Percentiles rank a stretch among this genome's conserved stretches.
phyloP scores from a whole-genome alignment of 139 green algal species.

The Chlorella sp. region DNA sequence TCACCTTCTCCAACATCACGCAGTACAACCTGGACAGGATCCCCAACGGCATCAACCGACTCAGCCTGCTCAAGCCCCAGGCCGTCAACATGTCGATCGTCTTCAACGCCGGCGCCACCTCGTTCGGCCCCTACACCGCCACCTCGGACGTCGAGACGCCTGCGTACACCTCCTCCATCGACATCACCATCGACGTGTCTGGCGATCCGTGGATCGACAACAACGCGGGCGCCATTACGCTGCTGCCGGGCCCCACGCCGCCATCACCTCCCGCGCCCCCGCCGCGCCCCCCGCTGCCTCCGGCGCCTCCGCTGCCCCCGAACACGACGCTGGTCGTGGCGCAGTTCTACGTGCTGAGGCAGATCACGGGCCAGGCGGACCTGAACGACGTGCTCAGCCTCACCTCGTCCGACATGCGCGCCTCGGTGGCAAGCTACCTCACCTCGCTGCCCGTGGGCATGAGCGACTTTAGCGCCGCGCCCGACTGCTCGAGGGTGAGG shows the following conservation, averaged over 20 bases:
- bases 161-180: too few relatives aligned
- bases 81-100: too few relatives aligned
- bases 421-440: not conserved
- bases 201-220: too few relatives aligned
- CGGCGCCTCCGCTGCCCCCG: too few relatives aligned
- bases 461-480: not conserved
- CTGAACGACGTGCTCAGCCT: not conserved
- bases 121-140: too few relatives aligned
- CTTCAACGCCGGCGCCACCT: not conserved
- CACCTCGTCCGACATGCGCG: not conserved
- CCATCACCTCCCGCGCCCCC: not conserved
- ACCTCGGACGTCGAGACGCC: too few relatives aligned
- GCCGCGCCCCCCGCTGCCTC: not conserved
- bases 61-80: not conserved
- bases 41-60: not conserved
- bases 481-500: not conserved
- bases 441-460: not conserved
- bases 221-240: not conserved
- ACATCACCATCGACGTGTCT: too few relatives aligned
- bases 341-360: not conserved
- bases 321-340: not conserved
- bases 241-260: not conserved
- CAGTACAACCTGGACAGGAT: slow-evolving; percentile 23
- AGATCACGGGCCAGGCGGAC: not conserved
- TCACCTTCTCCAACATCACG: slow-evolving; percentile 4